Conservation (phyloP, 768 basidiomycete genomes). For the Collybia sordida region DNA sequence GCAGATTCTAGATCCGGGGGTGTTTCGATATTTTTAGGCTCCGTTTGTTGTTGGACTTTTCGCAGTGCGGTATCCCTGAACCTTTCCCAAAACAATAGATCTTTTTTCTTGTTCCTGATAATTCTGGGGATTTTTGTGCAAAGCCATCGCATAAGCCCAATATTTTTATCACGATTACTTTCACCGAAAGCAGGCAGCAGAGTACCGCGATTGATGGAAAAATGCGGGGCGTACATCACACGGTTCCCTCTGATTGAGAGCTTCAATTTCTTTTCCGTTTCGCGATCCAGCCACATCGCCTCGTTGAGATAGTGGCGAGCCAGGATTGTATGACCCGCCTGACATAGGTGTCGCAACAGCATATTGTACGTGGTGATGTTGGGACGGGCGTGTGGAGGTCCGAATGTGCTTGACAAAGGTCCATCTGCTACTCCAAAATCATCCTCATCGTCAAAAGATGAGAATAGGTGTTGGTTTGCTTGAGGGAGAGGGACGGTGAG, state of each 20-base stretch:
- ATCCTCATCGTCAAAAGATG: constrained; percentile 69
- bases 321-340: constrained; percentile 45
- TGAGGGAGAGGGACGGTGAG: constrained; percentile 70
- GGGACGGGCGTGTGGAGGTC: constrained; percentile 46
- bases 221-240: constrained; percentile 45
- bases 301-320: constrained; percentile 67
- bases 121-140: constrained; percentile 42
- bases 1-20: no score
- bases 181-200: constrained; percentile 58
- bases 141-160: constrained; percentile 63
- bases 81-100: constrained; percentile 30
- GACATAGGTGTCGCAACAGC: constrained; percentile 59
- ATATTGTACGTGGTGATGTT: constrained; percentile 68
- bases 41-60: background rate
- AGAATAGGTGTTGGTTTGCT: constrained; percentile 44
- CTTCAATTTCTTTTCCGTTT: constrained; percentile 29
- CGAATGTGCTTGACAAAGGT: constrained; percentile 29
- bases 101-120: constrained; percentile 47
- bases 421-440: constrained; percentile 50
- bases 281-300: constrained; percentile 46
- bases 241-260: constrained; percentile 24
- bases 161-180: constrained; percentile 57
- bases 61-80: constrained; percentile 17
- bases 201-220: constrained; percentile 55
- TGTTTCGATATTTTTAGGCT: background rate